phyloP scores from a whole-genome alignment of 257 asterid genomes.

The Mentha longifolia region DNA sequence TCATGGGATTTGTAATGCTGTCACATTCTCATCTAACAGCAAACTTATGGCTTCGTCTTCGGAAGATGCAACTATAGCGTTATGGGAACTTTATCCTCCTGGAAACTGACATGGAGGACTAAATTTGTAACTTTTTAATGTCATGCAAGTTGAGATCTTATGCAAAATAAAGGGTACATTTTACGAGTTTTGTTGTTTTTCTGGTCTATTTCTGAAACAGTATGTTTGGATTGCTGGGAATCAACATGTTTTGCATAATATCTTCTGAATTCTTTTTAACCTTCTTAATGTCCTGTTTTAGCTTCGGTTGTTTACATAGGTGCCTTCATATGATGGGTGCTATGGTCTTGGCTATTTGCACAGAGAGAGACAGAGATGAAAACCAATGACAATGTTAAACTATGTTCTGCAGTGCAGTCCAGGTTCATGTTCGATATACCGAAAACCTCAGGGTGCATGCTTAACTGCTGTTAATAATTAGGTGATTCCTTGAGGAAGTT shows the following conservation, averaged over 20 bases:
- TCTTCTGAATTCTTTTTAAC: not conserved
- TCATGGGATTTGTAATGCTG: conserved; percentile 69
- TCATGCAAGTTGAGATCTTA: conserved; percentile 8
- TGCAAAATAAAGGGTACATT: not conserved
- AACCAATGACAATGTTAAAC: not conserved
- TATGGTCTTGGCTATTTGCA: not conserved
- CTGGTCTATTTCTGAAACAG: conserved; percentile 4
- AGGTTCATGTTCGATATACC: conserved; percentile 12
- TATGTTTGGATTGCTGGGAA: conserved; percentile 17
- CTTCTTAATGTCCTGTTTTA: not conserved
- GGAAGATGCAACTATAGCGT: conserved; percentile 82
- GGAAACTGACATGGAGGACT: conserved; percentile 20
- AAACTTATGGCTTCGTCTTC: conserved; percentile 82
- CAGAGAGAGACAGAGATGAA: not conserved
- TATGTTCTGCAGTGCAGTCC: conserved; percentile 13
- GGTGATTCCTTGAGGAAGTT: not conserved
- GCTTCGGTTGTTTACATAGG: not conserved
- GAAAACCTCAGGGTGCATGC: conserved; percentile 7
- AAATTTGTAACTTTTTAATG: not conserved
- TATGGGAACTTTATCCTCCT: conserved; percentile 95
- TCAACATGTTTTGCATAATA: not conserved
- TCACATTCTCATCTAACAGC: conserved; percentile 62
- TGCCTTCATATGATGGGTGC: not conserved
- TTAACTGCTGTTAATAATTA: conserved; percentile 14
- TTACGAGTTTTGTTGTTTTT: not conserved